Base-by-base conservation (phyloP, 2,329 filamentous ascomycete species). In the Chaetomium globosum region DNA sequence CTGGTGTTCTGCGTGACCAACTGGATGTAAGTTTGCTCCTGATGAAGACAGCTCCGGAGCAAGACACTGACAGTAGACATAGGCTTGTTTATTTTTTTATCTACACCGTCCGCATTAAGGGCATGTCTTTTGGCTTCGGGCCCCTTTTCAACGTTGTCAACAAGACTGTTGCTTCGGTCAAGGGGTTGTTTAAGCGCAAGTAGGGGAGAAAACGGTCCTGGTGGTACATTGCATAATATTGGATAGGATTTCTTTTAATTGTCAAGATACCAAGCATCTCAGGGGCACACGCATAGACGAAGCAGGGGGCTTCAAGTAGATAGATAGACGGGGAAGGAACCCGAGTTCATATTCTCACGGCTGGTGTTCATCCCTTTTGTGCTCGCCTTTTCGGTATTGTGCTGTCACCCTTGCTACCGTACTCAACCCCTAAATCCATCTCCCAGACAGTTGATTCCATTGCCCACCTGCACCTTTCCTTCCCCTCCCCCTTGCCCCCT, bases 1-100 rank as follows among this genome's bases (percentile, higher is more conserved):
- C 86, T 82, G 73, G 85, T 79, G 0, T 91, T 85, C 71, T 84
- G 88, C 23, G 73, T 82, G 1, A 90, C 90, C 72, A 90, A 91
- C 67, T 90, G 73, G 72, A 61, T 67, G 61, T 69, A 58, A 71
- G 71, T 87, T 4, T n/a, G 2, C 9, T 16, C 9, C 21, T 39
- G 31, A 19, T 6, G 8, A 21, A 21, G 8, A n/a, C 5, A 26
- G 23, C 16, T 52, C 1, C 4, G 10, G 19, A 3, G 6, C 10
- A 3, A 16, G 6, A 13, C 10, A 26, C 58, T 67, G 43, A 66
- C 51, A 28, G 23, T 26, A 31, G 6, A 6, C 3, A 16, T 26
- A 72, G 71, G 59, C 69, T 74, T 28, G 70, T 74, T 1, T 74
- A 74, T 54, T 74, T 74, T 57, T 74, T 74, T 16, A 66, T 74